Evolutionary conservation across 2,329 filamentous ascomycete species (phyloP).

Genomic region (Microcyclospora tardicrescens): DNA sequence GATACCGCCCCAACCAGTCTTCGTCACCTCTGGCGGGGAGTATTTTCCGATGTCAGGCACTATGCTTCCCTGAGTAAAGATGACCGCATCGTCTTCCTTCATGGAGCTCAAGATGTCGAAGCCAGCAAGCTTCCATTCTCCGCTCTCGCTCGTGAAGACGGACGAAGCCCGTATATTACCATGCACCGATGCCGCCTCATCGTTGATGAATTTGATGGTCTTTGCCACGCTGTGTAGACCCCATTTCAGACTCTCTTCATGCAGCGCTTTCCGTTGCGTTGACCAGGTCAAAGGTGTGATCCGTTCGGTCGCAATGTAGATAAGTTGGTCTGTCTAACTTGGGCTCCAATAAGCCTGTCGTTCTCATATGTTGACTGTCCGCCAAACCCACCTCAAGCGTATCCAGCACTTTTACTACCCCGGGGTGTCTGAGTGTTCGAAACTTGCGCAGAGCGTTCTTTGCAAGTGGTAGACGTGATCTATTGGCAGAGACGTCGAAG

Average conservation of each 20-base stretch:
- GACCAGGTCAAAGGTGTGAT: slow-evolving; percentile 81
- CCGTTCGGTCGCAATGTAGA: slow-evolving; percentile 92
- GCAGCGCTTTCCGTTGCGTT: slow-evolving; percentile 73
- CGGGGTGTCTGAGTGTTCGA: slow-evolving; percentile 83
- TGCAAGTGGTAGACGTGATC: slow-evolving; percentile 68
- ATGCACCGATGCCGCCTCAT: slow-evolving; percentile 82
- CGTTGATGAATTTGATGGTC: slow-evolving; percentile 91
- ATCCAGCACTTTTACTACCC: slow-evolving; percentile 86
- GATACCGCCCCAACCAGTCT: slow-evolving; percentile 80
- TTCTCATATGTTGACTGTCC: neutral
- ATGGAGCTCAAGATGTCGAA: slow-evolving; percentile 90
- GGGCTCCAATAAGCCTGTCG: slow-evolving; percentile 21
- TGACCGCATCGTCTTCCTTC: slow-evolving; percentile 88
- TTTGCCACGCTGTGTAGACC: slow-evolving; percentile 77
- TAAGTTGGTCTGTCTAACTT: slow-evolving; percentile 73
- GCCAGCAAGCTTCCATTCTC: slow-evolving; percentile 92
- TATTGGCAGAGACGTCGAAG: slow-evolving; percentile 77
- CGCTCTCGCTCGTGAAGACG: slow-evolving; percentile 86
- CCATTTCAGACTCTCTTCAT: slow-evolving; percentile 92
- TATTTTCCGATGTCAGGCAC: slow-evolving; percentile 77
- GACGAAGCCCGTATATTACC: slow-evolving; percentile 75
- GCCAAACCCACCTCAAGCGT: slow-evolving; percentile 65
- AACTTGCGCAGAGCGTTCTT: slow-evolving; percentile 91
- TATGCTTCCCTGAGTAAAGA: slow-evolving; percentile 81
- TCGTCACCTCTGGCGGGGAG: slow-evolving; percentile 73